Base-by-base conservation (phyloP, 495 filamentous ascomycete species). In the Xylaria flabelliformis region DNA sequence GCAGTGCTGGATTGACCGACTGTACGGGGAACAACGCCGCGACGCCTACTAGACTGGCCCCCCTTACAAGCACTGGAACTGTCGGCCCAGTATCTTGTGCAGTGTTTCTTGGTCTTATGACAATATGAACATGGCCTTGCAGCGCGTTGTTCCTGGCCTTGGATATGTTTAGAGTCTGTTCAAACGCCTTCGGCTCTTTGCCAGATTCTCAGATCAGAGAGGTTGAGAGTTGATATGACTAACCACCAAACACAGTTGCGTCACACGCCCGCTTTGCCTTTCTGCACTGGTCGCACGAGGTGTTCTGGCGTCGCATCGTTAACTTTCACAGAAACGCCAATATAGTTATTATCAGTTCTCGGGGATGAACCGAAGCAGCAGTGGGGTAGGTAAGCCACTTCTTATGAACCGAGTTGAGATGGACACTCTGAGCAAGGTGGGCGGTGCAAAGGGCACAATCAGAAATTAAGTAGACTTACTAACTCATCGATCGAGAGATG, bases 181-280 rank as follows among this genome's bases (percentile, higher is more conserved):
- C 50, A 51, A 51, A 24, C n/a, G 21, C n/a, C n/a, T 51, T 8
- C 6, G 50, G 50, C 50, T 12, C n/a, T 51, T 21, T 51, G n/a
- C 50, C n/a, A n/a, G 46, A 19, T 48, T n/a, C 46, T 48, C 46
- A 48, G 19, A 48, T 48, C 17, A 19, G 50, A 42, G 50, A 21
- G 50, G 50, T 24, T 51, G 50, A 51, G 50, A 51, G 50, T 51
- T 51, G 50, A 51, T 21, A 51, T 51, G n/a, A 51, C 50, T 51
- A 21, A 51, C 50, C 50, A 51, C n/a, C 50, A 50, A 50, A 65
- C 36, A 51, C 36, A 12, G 32, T 17, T 19, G 74, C 83, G 72
- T 85, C 81, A 71, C 83, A 85, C 17, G 79, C 81, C 65, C 81
- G 73, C 70, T 83, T 84, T n/a, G 82, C 81, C 64, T 83, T 85